Conservation (phyloP, 306 rosid species). For the Vigna reflexopilosa region DNA sequence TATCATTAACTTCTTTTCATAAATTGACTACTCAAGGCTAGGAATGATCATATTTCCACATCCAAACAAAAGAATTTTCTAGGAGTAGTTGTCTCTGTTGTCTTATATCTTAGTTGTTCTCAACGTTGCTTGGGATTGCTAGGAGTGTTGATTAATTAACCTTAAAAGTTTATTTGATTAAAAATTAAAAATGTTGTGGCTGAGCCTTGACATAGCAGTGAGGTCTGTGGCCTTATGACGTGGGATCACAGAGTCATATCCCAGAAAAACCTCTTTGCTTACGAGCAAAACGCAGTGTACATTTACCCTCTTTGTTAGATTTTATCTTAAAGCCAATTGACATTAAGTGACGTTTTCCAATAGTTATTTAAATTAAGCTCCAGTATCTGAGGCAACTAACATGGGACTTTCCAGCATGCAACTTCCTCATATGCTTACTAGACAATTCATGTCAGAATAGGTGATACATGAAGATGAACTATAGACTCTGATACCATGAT, state of each 20-base stretch:
- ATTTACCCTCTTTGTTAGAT: background rate
- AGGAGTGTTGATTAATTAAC: slow-evolving; percentile 5
- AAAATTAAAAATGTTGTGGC: background rate
- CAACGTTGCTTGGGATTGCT: background rate
- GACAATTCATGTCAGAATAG: background rate
- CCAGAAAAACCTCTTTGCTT: background rate
- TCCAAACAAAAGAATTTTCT: background rate
- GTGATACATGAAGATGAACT: background rate
- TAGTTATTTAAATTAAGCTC: background rate
- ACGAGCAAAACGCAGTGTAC: background rate
- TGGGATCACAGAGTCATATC: background rate
- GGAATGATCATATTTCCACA: slow-evolving; percentile 3
- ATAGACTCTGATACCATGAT: no score
- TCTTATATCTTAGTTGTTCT: slow-evolving; percentile 11
- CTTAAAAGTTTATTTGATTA: background rate
- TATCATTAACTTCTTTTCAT: background rate
- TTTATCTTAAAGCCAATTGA: no score
- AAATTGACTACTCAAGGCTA: background rate
- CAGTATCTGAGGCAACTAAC: background rate
- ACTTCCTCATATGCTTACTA: background rate
- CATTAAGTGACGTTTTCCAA: background rate
- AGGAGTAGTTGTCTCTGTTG: background rate
- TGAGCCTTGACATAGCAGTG: background rate
- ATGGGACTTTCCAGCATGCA: background rate
- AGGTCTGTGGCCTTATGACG: background rate